Evolutionary conservation across 106 monocot species (phyloP), one percentile per base, ranked within the genome.

Genomic region (Cymbidium sinense): DNA sequence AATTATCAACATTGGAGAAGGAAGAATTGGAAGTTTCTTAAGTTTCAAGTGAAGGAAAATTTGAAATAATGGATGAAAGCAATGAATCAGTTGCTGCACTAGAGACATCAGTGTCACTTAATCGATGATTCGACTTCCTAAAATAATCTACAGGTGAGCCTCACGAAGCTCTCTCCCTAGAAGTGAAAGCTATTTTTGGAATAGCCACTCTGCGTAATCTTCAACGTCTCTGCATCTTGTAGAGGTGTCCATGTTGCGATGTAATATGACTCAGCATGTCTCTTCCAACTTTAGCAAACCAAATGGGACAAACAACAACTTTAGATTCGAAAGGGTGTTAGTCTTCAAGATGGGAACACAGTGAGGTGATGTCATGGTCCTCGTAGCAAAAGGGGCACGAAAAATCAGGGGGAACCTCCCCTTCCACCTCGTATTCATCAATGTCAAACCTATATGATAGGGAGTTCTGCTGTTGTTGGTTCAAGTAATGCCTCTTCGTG

Each of bases 231-330:
- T 91, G 96, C 79, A 93, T 89, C 86, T 91, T 96, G 47, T 86
- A 88, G 37, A 88, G 80, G 70, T 96, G 87, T 23, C 90, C 91
- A 86, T 96, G 96, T 76, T 93, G 96, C 76, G 85, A 4, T 21
- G 88, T 93, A 52, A 96, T 87, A 85, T 96, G 96, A 79, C 83
- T 91, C 74, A 96, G 76, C 89, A 96, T 87, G 76, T 96, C 96
- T 62, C 89, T 77, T 36, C 86, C 29, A 82, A 96, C 74, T 83
- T 91, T 96, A 39, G 79, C 81, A 54, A 83, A 87, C 75, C 96
- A 96, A 62, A 96, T 86, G 50, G 96, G 91, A 74, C 96, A 96
- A 25, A 88, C 82, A n/a, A n/a, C n/a, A n/a, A n/a, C n/a, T n/a
- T n/a, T n/a, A n/a, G n/a, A n/a, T n/a, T n/a, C n/a, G n/a, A n/a